These are phyloP conservation scores for Haplographium delicatum DNA, from an alignment of 495 filamentous ascomycete species.

Conservation along the genomic window DNA sequence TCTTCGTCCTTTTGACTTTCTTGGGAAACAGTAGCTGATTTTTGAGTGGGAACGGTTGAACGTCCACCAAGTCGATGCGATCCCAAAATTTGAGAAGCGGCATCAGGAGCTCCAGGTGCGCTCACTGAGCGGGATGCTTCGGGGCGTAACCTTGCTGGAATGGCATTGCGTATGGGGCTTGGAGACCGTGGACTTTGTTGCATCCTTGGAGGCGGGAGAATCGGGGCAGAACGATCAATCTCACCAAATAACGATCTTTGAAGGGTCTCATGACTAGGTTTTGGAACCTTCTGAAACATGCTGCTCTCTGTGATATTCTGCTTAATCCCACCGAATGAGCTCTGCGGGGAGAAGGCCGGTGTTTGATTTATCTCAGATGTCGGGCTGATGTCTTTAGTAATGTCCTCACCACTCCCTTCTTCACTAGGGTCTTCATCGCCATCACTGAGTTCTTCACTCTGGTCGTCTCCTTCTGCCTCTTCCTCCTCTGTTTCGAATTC, in stretches of 20 bases:
- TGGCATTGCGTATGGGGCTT: constrained; percentile 60
- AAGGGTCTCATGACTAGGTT: constrained; percentile 6
- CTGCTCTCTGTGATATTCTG: constrained; percentile 1
- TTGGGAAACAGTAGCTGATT: constrained; percentile 1
- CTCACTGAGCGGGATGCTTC: constrained; percentile 53
- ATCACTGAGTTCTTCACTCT: constrained; percentile 37
- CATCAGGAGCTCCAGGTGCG: constrained; percentile 47
- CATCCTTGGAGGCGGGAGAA: constrained; percentile 52
- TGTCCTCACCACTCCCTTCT: constrained; percentile 59
- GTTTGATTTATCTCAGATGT: constrained; percentile 42
- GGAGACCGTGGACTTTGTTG: constrained; percentile 67
- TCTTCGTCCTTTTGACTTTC: constrained; percentile 16
- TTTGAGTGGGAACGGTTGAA: background rate
- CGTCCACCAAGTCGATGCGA: constrained; percentile 9
- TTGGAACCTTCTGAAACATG: constrained; percentile 14
- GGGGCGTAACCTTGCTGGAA: constrained; percentile 40
- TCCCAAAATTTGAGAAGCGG: constrained; percentile 41
- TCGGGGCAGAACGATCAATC: constrained; percentile 39
- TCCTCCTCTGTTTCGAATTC: constrained; percentile 31
- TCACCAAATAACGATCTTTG: constrained; percentile 61
- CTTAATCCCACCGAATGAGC: constrained; percentile 53
- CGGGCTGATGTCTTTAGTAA: constrained; percentile 64
- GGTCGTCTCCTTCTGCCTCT: constrained; percentile 38
- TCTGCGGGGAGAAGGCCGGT: constrained; percentile 56
- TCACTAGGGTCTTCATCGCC: constrained; percentile 38